Percentiles rank a stretch among this genome's conserved stretches.
phyloP scores from a whole-genome alignment of 306 rosid genomes.

The Ammopiptanthus mongolicus region DNA sequence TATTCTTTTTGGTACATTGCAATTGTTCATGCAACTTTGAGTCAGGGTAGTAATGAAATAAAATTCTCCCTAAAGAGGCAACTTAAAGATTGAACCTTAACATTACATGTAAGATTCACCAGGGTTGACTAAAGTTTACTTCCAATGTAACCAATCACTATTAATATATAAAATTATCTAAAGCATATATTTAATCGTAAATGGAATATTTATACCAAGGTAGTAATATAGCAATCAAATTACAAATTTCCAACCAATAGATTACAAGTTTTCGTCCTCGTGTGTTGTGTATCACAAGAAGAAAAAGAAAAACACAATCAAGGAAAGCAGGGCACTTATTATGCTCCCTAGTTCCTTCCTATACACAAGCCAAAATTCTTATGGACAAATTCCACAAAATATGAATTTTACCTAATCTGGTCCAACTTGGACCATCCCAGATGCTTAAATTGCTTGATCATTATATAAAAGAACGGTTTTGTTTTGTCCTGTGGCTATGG shows the following conservation, averaged over 20 bases:
- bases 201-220: neutral
- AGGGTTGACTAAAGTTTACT: too few relatives aligned
- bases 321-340: neutral
- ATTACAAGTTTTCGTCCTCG: neutral
- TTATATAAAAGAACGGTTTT: neutral
- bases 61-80: too few relatives aligned
- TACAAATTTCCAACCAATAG: conserved; percentile 14
- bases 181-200: neutral
- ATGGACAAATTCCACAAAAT: conserved; percentile 30
- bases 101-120: too few relatives aligned
- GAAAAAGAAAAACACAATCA: neutral
- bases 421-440: conserved; percentile 9
- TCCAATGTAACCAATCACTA: too few relatives aligned
- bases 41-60: too few relatives aligned
- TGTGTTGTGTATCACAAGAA: neutral
- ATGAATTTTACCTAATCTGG: conserved; percentile 18
- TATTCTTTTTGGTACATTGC: neutral
- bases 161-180: too few relatives aligned
- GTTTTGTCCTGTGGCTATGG: neutral
- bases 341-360: conserved; percentile 19
- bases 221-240: neutral
- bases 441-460: conserved; percentile 14
- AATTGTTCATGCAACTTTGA: too few relatives aligned
- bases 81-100: too few relatives aligned
- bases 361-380: conserved; percentile 28